phyloP scores from a whole-genome alignment of 139 green algal species.

The Helicosporidium sp. region DNA sequence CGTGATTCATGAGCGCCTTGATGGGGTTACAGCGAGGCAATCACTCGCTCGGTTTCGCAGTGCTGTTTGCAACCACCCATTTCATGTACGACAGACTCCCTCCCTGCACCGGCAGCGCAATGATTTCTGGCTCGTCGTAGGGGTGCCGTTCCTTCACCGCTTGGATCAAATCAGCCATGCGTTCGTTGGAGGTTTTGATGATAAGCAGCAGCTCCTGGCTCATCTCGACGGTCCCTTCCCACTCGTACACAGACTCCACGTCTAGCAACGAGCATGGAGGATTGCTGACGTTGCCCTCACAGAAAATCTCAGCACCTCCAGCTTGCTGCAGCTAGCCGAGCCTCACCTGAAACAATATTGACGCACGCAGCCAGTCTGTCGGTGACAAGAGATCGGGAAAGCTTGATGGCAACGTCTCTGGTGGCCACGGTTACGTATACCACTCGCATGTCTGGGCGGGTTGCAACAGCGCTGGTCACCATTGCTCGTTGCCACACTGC shows the following conservation, averaged over 20 bases:
- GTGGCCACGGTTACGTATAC: slow-evolving; percentile 35
- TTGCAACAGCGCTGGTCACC: neutral
- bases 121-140: slow-evolving; percentile 56
- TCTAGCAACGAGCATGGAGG: slow-evolving; percentile 10
- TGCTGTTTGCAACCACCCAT: slow-evolving; percentile 48
- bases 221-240: slow-evolving; percentile 44
- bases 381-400: slow-evolving; percentile 33
- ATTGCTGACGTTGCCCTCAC: neutral
- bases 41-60: neutral
- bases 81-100: slow-evolving; percentile 43
- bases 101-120: slow-evolving; percentile 36
- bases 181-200: slow-evolving; percentile 41
- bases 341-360: slow-evolving; percentile 46
- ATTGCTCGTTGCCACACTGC: too few relatives aligned
- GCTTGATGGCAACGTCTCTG: slow-evolving; percentile 17
- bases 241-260: slow-evolving; percentile 49
- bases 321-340: too few relatives aligned
- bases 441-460: neutral
- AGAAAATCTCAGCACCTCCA: too few relatives aligned
- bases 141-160: slow-evolving; percentile 40
- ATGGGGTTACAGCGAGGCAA: too few relatives aligned
- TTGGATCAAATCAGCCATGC: slow-evolving; percentile 25
- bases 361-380: slow-evolving; percentile 55
- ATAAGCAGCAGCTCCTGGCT: slow-evolving; percentile 58
- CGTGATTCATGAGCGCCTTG: too few relatives aligned